A percentile compares a stretch with the other conserved stretches of the same genome.
These are phyloP conservation scores for Colletotrichum sp. DNA, from an alignment of 2,329 filamentous ascomycete species.

Conservation along the genomic window DNA sequence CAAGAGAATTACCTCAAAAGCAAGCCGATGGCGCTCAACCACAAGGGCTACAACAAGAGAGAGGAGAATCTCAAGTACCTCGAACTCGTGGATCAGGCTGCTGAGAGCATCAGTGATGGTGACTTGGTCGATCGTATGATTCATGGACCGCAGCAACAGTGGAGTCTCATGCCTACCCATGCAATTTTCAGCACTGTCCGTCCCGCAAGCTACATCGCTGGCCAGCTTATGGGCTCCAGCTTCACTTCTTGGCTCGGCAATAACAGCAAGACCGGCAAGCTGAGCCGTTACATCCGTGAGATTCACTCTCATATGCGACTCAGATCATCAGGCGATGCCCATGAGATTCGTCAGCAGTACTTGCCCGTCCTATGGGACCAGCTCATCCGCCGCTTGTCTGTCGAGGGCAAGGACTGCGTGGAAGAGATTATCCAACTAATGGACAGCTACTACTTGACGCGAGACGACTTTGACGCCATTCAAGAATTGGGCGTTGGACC, in stretches of 20 bases:
- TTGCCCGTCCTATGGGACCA: constrained; percentile 86
- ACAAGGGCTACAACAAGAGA: constrained; percentile 62
- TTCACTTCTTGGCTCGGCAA: constrained; percentile 96
- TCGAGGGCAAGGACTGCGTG: constrained; percentile 82
- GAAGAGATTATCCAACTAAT: constrained; percentile 88
- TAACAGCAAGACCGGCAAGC: constrained; percentile 83
- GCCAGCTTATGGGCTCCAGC: constrained; percentile 73
- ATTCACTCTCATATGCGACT: constrained; percentile 98
- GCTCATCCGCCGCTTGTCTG: constrained; percentile 74
- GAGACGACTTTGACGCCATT: constrained; percentile 93
- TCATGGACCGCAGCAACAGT: constrained; percentile 96
- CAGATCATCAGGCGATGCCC: constrained; percentile 84
- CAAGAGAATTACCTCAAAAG: constrained; percentile 96
- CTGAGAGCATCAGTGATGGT: constrained; percentile 95
- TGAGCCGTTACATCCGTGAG: constrained; percentile 85
- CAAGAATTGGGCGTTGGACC: constrained; percentile 88
- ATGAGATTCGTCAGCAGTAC: constrained; percentile 95
- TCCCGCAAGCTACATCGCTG: constrained; percentile 85
- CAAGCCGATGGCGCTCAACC: constrained; percentile 70
- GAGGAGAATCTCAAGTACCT: constrained; percentile 82
- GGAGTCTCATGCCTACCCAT: constrained; percentile 97
- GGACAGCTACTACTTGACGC: constrained; percentile 95
- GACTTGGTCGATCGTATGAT: constrained; percentile 98
- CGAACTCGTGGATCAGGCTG: constrained; percentile 85
- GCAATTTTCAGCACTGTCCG: constrained; percentile 94